Base-by-base conservation (phyloP, 2,329 filamentous ascomycete genomes). In the Immersiporthe knoxdaviesiana region DNA sequence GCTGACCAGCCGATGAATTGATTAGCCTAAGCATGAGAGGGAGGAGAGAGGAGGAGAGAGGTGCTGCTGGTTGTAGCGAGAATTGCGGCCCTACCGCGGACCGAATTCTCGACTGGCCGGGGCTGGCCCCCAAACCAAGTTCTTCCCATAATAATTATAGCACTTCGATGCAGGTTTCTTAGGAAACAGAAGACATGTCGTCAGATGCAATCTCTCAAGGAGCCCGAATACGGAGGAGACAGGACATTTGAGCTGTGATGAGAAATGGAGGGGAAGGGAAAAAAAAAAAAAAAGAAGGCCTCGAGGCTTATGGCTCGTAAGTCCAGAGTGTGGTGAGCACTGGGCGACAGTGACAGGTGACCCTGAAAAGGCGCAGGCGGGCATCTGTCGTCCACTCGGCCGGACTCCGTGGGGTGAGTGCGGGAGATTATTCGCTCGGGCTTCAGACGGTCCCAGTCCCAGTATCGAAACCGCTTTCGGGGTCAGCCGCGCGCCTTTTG, bases 41-140 rank as follows among this genome's bases (percentile, higher is more conserved):
- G n/a, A 10, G 11, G 37, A 35, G 35, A 35, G 35, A 35, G 35
- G 8, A 8, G 8, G 35, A 41, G 24, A 24, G 12, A 1, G 35
- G 5, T 59, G 27, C 2, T 41, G 61, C 10, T 52, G 39, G 54
- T 70, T 68, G 68, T 39, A 70, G 69, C 69, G 69, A 70, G 63
- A 70, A 68, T 70, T 66, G 68, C 68, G 62, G 63, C 63, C 64
- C 44, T 54, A 32, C 54, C 44, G 62, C 59, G 64, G 68, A 52
- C 68, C 68, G 64, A 67, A 69, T 27, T 41, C 64, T 64, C 64
- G 61, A 18, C 24, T 44, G 39, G 61, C 27, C 24, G 16, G 41
- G 60, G 59, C 21, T 21, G 6, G 24, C 16, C 14, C 14, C 14
- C 35, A 24, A 16, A 44, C 2, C n/a, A 11, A 47, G 11, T 11